Percentiles rank a stretch among this genome's conserved stretches.
phyloP scores from a whole-genome alignment of 192 early-diverging fungal species.

The Neocallimastix lanati region DNA sequence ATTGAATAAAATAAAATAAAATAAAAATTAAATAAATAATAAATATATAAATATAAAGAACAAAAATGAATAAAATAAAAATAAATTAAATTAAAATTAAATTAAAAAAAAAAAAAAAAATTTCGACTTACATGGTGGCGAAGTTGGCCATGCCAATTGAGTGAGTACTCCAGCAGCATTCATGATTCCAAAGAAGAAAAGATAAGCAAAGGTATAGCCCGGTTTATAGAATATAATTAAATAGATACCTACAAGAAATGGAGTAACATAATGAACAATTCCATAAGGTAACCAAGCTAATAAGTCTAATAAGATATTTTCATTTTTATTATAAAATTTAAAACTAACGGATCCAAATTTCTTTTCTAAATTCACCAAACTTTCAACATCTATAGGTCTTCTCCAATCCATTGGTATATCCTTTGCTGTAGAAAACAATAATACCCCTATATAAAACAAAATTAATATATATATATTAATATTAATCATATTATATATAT shows the following conservation, averaged over 20 bases:
- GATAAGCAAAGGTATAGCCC: conserved; percentile 26
- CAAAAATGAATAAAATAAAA: too few relatives aligned
- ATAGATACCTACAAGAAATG: conserved; percentile 25
- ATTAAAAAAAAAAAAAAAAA: not conserved
- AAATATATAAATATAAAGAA: too few relatives aligned
- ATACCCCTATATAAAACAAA: not conserved
- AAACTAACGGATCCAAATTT: not conserved
- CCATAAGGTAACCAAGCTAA: conserved; percentile 55
- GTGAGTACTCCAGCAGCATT: conserved; percentile 50
- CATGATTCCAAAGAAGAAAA: conserved; percentile 42
- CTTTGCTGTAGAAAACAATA: not conserved
- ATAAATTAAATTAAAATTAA: too few relatives aligned
- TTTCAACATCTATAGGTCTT: not conserved
- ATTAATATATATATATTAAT: too few relatives aligned
- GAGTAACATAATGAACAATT: conserved; percentile 46
- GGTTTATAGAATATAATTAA: conserved; percentile 30
- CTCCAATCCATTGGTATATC: not conserved
- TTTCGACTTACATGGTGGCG: conserved; percentile 39
- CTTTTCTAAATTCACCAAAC: not conserved
- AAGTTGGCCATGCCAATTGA: conserved; percentile 41
- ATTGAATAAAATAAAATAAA: too few relatives aligned
- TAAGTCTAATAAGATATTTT: conserved; percentile 18
- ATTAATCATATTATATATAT: too few relatives aligned
- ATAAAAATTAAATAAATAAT: too few relatives aligned
- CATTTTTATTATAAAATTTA: not conserved